Evolutionary conservation across 805 yeast species (phyloP), one percentile per base, ranked within the genome.

Genomic region (Saturnispora galanensis): DNA sequence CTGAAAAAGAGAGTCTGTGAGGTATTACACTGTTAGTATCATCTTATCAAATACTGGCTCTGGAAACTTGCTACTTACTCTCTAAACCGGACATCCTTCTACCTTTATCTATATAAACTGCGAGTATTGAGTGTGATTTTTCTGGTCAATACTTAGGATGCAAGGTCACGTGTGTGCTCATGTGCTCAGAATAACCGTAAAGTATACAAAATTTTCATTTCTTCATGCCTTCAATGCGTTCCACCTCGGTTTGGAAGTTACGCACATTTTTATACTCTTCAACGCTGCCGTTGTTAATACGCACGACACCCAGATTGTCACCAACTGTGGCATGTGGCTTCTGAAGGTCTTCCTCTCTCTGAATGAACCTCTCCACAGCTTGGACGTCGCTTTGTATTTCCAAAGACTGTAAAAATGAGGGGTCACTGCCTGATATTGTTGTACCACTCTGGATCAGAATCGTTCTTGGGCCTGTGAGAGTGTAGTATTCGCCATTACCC

Each of bases 1-100:
- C 54, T 79, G 82, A 53, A 80, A 80, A 37, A 80, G 65, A 12
- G 85, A 79, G 53, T 78, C 77, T 72, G 41, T n/a, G 30, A 35
- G 3, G 12, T n/a, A 18, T 16, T n/a, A 8, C 11, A 6, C 18
- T 26, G 55, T 50, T 44, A 43, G 49, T 47, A 49, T n/a, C 18
- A 4, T 15, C 28, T 21, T 3, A 2, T n/a, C 5, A 15, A 17
- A 26, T 8, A 21, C 11, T 21, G 26, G 7, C 8, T 5, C 26
- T 2, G 26, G 2, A 6, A 21, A 21, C 9, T 6, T 11, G 13
- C 28, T 29, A 64, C 71, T 36, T 53, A 67, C 72, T 68, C 44
- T 67, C 72, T 41, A 69, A 50, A 21, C 71, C 71, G 7, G 70
- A 63, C 69, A 68, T 66, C 39, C 38, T 38, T 11, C 28, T n/a